Percentiles rank a stretch among this genome's conserved stretches.
Conservation (phyloP, 345 rosid species). For the Bruguiera parviflora region DNA sequence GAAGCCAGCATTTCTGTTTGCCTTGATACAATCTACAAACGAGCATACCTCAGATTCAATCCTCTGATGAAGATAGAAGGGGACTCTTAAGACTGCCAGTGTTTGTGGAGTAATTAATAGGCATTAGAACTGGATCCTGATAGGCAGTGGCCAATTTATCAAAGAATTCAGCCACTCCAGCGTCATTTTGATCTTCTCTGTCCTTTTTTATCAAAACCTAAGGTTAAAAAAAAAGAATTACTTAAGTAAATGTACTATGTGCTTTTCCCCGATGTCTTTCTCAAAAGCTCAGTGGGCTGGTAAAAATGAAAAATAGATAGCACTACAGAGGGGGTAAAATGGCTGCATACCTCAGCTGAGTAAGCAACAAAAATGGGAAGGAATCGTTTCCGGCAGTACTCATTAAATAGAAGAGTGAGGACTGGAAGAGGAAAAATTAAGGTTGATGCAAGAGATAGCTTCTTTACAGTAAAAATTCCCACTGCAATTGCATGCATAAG, state of each 20-base stretch:
- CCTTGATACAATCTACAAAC: not conserved
- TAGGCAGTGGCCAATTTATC: constrained; percentile 55
- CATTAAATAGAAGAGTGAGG: constrained; percentile 86
- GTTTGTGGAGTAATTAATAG: constrained; percentile 48
- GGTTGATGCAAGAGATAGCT: constrained; percentile 66
- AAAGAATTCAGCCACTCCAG: constrained; percentile 58
- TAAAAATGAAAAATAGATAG: too few relatives aligned
- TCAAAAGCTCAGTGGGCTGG: too few relatives aligned
- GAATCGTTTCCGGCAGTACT: constrained; percentile 95
- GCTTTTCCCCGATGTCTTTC: too few relatives aligned
- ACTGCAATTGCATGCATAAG: constrained; percentile 92
- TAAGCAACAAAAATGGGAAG: constrained; percentile 67
- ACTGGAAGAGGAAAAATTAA: constrained; percentile 70
- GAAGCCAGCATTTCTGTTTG: not conserved
- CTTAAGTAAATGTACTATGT: not conserved
- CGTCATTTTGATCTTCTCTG: constrained; percentile 52
- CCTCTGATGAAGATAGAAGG: constrained; percentile 52
- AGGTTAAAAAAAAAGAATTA: constrained; percentile 10
- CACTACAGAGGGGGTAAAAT: not conserved
- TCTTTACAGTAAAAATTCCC: constrained; percentile 76
- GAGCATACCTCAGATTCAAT: constrained; percentile 31
- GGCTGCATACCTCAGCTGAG: constrained; percentile 71
- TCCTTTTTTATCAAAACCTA: constrained; percentile 80
- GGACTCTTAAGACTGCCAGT: constrained; percentile 58
- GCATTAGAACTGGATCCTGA: constrained; percentile 73